A percentile compares a stretch with the other conserved stretches of the same genome.
Conservation (phyloP, 257 asterid genomes). For the Marsdenia floribunda region DNA sequence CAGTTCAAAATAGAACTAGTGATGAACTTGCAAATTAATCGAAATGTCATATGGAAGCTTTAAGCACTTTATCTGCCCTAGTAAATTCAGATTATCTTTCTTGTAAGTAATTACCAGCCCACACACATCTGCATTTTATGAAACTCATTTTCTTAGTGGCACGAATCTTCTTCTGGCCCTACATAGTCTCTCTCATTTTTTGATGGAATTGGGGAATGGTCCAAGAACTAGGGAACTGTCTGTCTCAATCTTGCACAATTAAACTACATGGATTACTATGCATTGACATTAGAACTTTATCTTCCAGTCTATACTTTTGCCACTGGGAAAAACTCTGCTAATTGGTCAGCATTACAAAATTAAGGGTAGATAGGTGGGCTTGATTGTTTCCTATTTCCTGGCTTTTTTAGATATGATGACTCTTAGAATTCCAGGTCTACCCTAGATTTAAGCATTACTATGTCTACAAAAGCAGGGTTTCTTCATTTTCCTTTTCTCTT, state of each 20-base stretch:
- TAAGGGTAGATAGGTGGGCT: not conserved
- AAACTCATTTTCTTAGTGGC: not conserved
- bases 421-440: not conserved
- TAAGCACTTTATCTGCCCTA: not conserved
- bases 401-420: not conserved
- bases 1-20: not conserved
- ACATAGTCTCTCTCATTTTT: not conserved
- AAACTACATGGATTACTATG: not conserved
- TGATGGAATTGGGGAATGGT: not conserved
- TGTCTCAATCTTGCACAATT: not conserved
- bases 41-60: not conserved
- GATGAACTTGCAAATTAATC: not conserved
- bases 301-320: not conserved
- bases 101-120: not conserved
- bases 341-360: not conserved
- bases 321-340: not conserved
- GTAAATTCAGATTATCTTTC: not conserved
- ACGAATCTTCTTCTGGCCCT: not conserved
- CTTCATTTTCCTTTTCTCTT: not conserved
- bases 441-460: not conserved
- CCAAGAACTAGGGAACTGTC: not conserved
- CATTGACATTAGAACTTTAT: not conserved
- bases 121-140: not conserved
- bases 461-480: not conserved
- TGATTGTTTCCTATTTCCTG: not conserved